These are phyloP conservation scores for Cylindrotheca closterium DNA, from an alignment of 108 stramenopile species.

Conservation along the genomic window DNA sequence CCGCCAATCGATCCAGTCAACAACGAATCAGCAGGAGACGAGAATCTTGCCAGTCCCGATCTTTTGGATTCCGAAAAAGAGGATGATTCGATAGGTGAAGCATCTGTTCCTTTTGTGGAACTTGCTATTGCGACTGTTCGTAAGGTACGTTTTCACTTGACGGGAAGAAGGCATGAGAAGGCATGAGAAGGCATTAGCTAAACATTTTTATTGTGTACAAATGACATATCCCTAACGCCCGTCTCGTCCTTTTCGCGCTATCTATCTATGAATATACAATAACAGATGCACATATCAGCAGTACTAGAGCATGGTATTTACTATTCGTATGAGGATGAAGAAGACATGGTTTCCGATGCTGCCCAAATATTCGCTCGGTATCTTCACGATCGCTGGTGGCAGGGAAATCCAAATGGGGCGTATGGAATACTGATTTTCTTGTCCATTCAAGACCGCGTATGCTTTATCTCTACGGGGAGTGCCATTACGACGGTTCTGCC, in stretches of 20 bases:
- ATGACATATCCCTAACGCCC: too few relatives aligned
- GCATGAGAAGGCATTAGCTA: too few relatives aligned
- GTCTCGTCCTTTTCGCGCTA: not conserved
- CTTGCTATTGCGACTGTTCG: constrained; percentile 57
- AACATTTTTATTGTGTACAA: too few relatives aligned
- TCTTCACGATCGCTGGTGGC: constrained; percentile 75
- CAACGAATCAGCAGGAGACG: not conserved
- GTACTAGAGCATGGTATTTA: constrained; percentile 69
- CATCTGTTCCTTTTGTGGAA: constrained; percentile 26
- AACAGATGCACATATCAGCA: constrained; percentile 67
- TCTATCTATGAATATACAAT: not conserved
- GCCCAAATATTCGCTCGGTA: constrained; percentile 85
- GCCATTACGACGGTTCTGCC: constrained; percentile 63
- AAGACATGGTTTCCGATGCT: constrained; percentile 89
- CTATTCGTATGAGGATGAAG: constrained; percentile 84
- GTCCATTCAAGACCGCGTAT: constrained; percentile 77
- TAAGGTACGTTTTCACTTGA: constrained; percentile 29
- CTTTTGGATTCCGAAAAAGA: not conserved
- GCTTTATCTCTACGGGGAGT: constrained; percentile 78
- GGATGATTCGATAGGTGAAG: not conserved
- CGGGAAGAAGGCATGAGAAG: too few relatives aligned
- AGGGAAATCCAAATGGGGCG: constrained; percentile 12
- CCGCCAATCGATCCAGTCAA: too few relatives aligned
- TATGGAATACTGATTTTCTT: constrained; percentile 81
- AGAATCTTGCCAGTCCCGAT: not conserved